Percentiles rank a stretch among this genome's conserved stretches.
Conservation (phyloP, 371 early-diverging fungal species). For the Paraphysoderma sedebokerense region DNA sequence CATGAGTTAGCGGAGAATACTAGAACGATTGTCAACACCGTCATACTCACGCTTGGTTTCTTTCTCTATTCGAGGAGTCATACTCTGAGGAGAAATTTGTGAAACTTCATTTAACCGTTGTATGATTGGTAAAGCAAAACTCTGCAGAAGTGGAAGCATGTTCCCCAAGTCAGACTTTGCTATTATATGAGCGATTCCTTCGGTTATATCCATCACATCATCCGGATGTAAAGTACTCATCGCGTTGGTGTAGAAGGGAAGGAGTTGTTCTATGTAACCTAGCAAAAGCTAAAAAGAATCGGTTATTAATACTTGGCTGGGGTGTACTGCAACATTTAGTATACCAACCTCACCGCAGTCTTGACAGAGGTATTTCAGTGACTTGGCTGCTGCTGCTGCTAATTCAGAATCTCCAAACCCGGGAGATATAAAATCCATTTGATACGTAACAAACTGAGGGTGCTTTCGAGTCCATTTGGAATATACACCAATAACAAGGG, state of each 20-base stretch:
- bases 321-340: too few species aligned
- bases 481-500: conserved; percentile 87
- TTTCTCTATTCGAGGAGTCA: too few species aligned
- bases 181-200: conserved; percentile 75
- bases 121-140: conserved; percentile 69
- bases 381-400: conserved; percentile 70
- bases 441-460: conserved; percentile 73
- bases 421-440: conserved; percentile 63
- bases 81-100: too few species aligned
- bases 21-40: too few species aligned
- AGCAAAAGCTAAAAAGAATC: conserved; percentile 24
- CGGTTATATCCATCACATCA: conserved; percentile 67
- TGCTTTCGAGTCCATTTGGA: conserved; percentile 80
- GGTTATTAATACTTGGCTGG: too few species aligned
- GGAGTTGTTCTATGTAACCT: conserved; percentile 49
- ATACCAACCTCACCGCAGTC: conserved; percentile 60
- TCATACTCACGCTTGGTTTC: too few species aligned
- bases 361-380: conserved; percentile 73
- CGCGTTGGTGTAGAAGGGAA: conserved; percentile 52
- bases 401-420: conserved; percentile 69
- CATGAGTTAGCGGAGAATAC: too few species aligned
- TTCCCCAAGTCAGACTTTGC: conserved; percentile 45
- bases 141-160: conserved; percentile 44
- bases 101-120: conserved; percentile 35
- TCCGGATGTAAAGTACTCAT: conserved; percentile 37